Evolutionary conservation across 2,329 filamentous ascomycete species (phyloP).

Genomic region (Xylariales sp.): DNA sequence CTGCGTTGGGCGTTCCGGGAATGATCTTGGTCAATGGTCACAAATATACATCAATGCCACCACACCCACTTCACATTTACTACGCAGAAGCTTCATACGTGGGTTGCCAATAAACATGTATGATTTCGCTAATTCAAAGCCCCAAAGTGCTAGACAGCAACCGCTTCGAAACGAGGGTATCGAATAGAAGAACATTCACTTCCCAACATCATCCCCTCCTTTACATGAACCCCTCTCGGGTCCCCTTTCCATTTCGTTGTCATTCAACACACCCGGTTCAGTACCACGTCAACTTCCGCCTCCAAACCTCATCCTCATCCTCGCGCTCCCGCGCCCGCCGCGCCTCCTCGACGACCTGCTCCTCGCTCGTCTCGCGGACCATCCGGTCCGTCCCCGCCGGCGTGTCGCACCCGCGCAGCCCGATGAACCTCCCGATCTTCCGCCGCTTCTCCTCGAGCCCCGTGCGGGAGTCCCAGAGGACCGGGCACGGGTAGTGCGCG

Average conservation of each 20-base stretch:
- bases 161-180: no score
- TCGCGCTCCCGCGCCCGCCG: slow-evolving; percentile 31
- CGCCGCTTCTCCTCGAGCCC: slow-evolving; percentile 64
- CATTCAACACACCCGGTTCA: no score
- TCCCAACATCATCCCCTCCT: background rate
- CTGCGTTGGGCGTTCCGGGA: background rate
- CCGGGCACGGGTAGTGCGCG: slow-evolving; percentile 61
- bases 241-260: no score
- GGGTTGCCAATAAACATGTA: no score
- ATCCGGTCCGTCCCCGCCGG: slow-evolving; percentile 24
- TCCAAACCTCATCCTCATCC: slow-evolving; percentile 43
- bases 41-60: no score
- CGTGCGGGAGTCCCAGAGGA: slow-evolving; percentile 54
- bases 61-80: no score
- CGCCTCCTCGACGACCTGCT: slow-evolving; percentile 43
- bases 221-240: no score
- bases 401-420: slow-evolving; percentile 58
- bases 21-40: no score
- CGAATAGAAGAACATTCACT: no score
- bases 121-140: no score
- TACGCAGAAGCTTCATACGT: no score
- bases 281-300: slow-evolving; percentile 40
- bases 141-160: no score
- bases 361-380: slow-evolving; percentile 30
- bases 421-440: slow-evolving; percentile 70